Evolutionary conservation across 2,329 filamentous ascomycete species (phyloP).

Genomic region (Didymella glomerata): DNA sequence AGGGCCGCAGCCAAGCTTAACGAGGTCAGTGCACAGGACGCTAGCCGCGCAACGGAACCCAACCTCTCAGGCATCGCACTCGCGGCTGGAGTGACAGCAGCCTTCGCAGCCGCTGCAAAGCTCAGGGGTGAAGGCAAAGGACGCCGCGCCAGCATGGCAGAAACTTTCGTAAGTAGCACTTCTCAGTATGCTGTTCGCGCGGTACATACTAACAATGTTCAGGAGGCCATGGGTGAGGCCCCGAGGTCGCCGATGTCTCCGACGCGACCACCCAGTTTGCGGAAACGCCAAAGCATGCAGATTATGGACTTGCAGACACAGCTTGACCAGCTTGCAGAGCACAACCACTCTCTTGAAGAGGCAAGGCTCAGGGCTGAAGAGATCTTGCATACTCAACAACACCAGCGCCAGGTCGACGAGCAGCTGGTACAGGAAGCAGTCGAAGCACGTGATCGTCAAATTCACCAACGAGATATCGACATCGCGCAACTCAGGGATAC

Average conservation of each 20-base stretch:
- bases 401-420: constrained; percentile 63
- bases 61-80: constrained; percentile 44
- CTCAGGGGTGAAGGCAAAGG: constrained; percentile 87
- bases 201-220: constrained; percentile 43
- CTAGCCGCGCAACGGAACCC: constrained; percentile 42
- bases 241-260: constrained; percentile 90
- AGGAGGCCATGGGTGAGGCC: constrained; percentile 95
- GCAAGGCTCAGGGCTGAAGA: constrained; percentile 75
- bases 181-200: constrained; percentile 18
- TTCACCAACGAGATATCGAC: constrained; percentile 85
- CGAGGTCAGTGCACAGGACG: constrained; percentile 53
- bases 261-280: constrained; percentile 92
- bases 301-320: constrained; percentile 84
- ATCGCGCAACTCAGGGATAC: constrained; percentile 83
- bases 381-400: constrained; percentile 63
- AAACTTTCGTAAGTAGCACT: constrained; percentile 82
- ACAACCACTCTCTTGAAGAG: constrained; percentile 82
- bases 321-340: constrained; percentile 83
- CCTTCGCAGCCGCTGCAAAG: constrained; percentile 61
- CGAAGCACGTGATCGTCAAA: constrained; percentile 70
- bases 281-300: constrained; percentile 97
- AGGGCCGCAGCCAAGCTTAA: constrained; percentile 71
- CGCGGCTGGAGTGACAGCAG: constrained; percentile 48
- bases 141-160: constrained; percentile 82
- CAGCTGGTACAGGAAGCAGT: constrained; percentile 61